These are phyloP conservation scores for Herpetomonas tarakana DNA, from an alignment of 208 protist genomes.

Conservation along the genomic window DNA sequence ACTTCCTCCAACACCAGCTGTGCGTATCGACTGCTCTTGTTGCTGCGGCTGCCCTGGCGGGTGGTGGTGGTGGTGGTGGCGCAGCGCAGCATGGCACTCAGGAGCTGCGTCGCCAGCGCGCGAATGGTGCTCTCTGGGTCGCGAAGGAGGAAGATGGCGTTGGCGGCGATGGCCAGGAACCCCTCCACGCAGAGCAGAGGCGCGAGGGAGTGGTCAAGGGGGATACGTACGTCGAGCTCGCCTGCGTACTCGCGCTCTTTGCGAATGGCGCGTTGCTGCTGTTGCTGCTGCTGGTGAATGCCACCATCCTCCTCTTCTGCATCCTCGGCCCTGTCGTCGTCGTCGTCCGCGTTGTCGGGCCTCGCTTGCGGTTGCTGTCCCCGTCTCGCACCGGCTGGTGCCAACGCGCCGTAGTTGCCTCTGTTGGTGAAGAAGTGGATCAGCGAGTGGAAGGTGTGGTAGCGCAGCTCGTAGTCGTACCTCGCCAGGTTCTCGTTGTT, in stretches of 20 bases:
- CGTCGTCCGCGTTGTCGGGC: neutral
- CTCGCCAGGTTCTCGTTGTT: constrained; percentile 40
- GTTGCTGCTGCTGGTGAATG: neutral
- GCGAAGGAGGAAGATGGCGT: constrained; percentile 83
- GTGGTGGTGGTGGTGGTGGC: constrained; percentile 7
- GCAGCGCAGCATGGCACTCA: constrained; percentile 82
- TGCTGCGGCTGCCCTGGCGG: constrained; percentile 10
- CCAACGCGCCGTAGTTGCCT: constrained; percentile 43
- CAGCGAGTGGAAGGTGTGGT: constrained; percentile 79
- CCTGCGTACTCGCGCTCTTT: constrained; percentile 67
- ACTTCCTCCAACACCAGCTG: constrained; percentile 57
- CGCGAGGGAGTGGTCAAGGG: constrained; percentile 34
- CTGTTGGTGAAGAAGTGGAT: constrained; percentile 74
- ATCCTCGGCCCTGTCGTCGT: neutral
- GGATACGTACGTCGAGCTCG: constrained; percentile 55
- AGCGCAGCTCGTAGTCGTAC: constrained; percentile 89
- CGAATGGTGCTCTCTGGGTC: constrained; percentile 81
- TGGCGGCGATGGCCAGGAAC: constrained; percentile 52
- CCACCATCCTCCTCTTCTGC: neutral
- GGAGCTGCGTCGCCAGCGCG: constrained; percentile 50
- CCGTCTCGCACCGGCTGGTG: neutral
- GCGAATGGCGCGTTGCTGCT: constrained; percentile 17
- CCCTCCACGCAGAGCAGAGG: constrained; percentile 62
- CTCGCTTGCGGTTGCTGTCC: neutral
- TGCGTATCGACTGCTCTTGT: constrained; percentile 19